phyloP scores from a whole-genome alignment of 257 asterid genomes.

The Coffea canephora region DNA sequence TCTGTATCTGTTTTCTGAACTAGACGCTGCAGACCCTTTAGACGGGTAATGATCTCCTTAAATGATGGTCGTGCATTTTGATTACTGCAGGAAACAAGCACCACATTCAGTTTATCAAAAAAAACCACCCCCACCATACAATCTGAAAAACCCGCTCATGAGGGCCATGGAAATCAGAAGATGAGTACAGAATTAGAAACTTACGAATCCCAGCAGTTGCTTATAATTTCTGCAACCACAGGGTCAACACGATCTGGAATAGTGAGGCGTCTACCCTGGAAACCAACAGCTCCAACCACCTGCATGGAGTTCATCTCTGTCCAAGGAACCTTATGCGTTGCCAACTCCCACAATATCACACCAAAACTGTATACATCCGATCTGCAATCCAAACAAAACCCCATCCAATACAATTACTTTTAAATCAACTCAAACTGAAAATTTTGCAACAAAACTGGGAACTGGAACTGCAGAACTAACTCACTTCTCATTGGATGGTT shows the following conservation, averaged over 20 bases:
- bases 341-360: constrained; percentile 93
- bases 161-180: background rate
- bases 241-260: constrained; percentile 77
- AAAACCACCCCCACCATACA: background rate
- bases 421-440: background rate
- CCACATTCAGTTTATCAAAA: background rate
- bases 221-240: constrained; percentile 69
- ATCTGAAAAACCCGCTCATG: background rate
- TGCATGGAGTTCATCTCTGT: constrained; percentile 97
- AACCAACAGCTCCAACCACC: constrained; percentile 99
- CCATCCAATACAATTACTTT: constrained; percentile 11
- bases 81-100: constrained; percentile 49
- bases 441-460: background rate
- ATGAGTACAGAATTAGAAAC: constrained; percentile 13
- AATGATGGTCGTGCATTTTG: constrained; percentile 84
- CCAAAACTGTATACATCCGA: constrained; percentile 96
- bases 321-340: constrained; percentile 91
- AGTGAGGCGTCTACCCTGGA: constrained; percentile 75
- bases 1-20: constrained; percentile 38
- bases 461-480: constrained; percentile 26
- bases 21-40: constrained; percentile 66
- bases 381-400: constrained; percentile 42
- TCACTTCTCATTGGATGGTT: constrained; percentile 95
- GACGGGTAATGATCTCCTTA: constrained; percentile 76
- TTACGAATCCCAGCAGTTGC: constrained; percentile 82